A percentile compares a stretch with the other conserved stretches of the same genome.
Conservation (phyloP, 768 basidiomycete species). For the Leccinum broughii region DNA sequence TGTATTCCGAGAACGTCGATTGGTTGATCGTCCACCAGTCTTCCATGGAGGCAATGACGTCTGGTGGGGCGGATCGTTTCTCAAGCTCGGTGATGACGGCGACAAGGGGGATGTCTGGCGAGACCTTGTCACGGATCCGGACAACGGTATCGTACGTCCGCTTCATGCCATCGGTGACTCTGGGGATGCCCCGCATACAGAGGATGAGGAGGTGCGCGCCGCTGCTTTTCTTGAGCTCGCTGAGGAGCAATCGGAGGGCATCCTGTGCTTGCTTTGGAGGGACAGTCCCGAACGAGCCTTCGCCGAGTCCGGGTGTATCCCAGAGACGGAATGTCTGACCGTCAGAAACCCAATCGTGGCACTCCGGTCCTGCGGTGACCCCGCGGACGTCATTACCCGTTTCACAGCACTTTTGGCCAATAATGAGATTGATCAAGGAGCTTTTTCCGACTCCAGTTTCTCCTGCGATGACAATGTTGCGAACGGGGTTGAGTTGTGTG, state of each 20-base stretch:
- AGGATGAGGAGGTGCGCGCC: conserved; percentile 17
- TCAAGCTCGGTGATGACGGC: background rate
- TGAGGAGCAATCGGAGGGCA: conserved; percentile 20
- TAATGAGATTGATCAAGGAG: conserved; percentile 32
- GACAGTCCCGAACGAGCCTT: conserved; percentile 10
- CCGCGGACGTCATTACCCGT: background rate
- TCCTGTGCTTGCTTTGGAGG: conserved; percentile 13
- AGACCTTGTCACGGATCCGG: background rate
- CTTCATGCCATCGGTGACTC: background rate
- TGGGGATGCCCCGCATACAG: background rate
- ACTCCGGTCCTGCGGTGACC: conserved; percentile 17
- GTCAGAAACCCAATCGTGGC: conserved; percentile 20
- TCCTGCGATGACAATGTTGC: conserved; percentile 31
- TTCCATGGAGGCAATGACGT: background rate
- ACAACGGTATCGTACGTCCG: background rate
- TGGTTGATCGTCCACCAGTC: background rate
- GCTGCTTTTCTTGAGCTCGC: conserved; percentile 14
- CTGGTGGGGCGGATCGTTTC: background rate
- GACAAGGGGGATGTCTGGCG: background rate
- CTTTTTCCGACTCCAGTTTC: conserved; percentile 35
- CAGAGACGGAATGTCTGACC: conserved; percentile 27
- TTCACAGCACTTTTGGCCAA: conserved; percentile 8
- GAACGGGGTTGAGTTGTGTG: conserved; percentile 14
- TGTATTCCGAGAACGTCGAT: background rate
- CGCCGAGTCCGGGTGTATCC: conserved; percentile 26